phyloP scores from a whole-genome alignment of 805 yeast species.

The Candida multigemmis region DNA sequence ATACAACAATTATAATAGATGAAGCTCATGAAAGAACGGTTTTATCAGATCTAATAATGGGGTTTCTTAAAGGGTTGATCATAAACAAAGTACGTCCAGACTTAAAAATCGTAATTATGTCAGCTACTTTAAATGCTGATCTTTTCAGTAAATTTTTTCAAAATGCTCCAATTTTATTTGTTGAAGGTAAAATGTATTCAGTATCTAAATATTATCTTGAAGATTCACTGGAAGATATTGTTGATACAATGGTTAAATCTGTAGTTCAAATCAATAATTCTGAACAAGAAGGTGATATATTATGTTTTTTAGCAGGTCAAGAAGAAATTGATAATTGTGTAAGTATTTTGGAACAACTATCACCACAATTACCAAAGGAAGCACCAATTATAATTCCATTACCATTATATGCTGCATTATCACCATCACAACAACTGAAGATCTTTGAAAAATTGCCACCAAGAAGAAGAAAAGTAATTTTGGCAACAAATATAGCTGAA shows the following conservation, averaged over 20 bases:
- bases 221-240: slow-evolving; percentile 68
- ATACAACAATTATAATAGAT: slow-evolving; percentile 76
- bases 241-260: slow-evolving; percentile 67
- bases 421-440: slow-evolving; percentile 72
- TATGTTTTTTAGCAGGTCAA: slow-evolving; percentile 92
- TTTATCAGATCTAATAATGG: slow-evolving; percentile 81
- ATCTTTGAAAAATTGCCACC: slow-evolving; percentile 63
- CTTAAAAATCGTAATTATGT: slow-evolving; percentile 70
- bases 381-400: slow-evolving; percentile 71
- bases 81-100: slow-evolving; percentile 39
- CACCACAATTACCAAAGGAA: slow-evolving; percentile 60
- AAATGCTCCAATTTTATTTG: slow-evolving; percentile 72
- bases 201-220: slow-evolving; percentile 65
- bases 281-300: slow-evolving; percentile 83
- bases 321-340: slow-evolving; percentile 91
- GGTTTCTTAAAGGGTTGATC: slow-evolving; percentile 69
- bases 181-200: slow-evolving; percentile 85
- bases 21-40: slow-evolving; percentile 98
- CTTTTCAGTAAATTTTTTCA: slow-evolving; percentile 75
- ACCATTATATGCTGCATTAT: slow-evolving; percentile 90
- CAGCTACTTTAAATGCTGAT: slow-evolving; percentile 91
- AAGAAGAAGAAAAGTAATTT: slow-evolving; percentile 73
- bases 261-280: slow-evolving; percentile 70
- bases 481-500: slow-evolving; percentile 96
- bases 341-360: slow-evolving; percentile 45